Evolutionary conservation across 148 eudicot species (phyloP).

Genomic region (Camellia japonica): DNA sequence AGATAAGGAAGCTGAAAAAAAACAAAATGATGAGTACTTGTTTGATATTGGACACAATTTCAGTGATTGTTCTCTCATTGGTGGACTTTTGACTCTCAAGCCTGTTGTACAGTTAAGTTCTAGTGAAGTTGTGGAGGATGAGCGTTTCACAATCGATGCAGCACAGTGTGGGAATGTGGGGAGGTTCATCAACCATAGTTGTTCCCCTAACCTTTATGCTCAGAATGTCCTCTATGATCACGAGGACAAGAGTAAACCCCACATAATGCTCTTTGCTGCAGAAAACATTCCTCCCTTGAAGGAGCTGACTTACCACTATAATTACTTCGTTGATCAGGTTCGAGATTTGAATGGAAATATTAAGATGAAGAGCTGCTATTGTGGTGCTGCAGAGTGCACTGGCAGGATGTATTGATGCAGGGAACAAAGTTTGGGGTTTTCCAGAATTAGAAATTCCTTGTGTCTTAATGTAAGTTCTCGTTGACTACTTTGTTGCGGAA

Average conservation of each 20-base stretch:
- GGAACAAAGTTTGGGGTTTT: background rate
- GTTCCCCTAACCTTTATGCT: constrained; percentile 87
- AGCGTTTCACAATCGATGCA: constrained; percentile 88
- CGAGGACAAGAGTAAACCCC: constrained; percentile 79
- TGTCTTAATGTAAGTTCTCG: constrained; percentile 6
- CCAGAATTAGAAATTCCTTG: background rate
- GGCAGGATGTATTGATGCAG: constrained; percentile 75
- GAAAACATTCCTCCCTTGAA: constrained; percentile 85
- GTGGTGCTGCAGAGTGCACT: constrained; percentile 71
- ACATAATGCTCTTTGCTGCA: constrained; percentile 83
- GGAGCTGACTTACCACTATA: constrained; percentile 84
- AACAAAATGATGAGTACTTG: constrained; percentile 66
- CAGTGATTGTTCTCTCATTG: constrained; percentile 41
- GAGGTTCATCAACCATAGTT: constrained; percentile 90
- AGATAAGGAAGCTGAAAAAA: constrained; percentile 81
- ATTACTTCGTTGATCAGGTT: constrained; percentile 64
- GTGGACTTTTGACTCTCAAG: constrained; percentile 26
- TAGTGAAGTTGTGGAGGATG: constrained; percentile 35
- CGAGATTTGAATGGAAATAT: constrained; percentile 61
- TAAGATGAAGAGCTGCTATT: constrained; percentile 68
- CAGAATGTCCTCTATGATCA: constrained; percentile 87
- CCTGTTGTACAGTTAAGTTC: constrained; percentile 22
- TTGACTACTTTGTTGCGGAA: background rate
- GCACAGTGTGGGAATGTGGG: constrained; percentile 68
- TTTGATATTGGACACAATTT: constrained; percentile 84